Percentiles rank a stretch among this genome's conserved stretches.
Evolutionary conservation across 2,329 filamentous ascomycete species (phyloP).

Genomic region (Epichloe uncinata): DNA sequence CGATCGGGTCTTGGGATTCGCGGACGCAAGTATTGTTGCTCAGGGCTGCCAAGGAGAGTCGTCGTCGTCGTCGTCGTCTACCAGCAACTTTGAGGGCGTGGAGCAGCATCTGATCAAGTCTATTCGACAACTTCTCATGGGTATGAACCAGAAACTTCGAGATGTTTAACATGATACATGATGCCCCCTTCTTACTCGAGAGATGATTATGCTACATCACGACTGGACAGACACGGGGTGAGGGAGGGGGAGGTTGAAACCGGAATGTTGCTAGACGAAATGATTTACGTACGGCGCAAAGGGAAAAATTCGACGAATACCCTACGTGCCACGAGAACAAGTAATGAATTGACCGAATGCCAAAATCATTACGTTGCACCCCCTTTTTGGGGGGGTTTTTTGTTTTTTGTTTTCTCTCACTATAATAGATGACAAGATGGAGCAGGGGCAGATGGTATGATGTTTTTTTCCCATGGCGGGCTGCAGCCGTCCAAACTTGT

Average conservation of each 20-base stretch:
- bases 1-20: conserved; percentile 35
- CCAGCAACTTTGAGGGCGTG: conserved; percentile 24
- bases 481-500: no score
- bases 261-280: neutral
- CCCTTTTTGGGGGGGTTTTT: no score
- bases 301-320: neutral
- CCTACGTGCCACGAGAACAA: neutral
- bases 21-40: conserved; percentile 28
- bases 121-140: conserved; percentile 24
- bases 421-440: no score
- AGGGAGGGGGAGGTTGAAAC: neutral
- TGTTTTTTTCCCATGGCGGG: no score
- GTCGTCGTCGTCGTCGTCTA: neutral
- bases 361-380: neutral
- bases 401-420: no score
- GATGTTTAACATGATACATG: conserved; percentile 3
- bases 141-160: conserved; percentile 26
- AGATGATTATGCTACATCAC: no score
- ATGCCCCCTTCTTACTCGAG: no score
- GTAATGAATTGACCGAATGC: neutral
- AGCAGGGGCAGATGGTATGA: no score
- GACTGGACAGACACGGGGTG: no score
- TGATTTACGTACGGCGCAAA: neutral
- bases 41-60: conserved; percentile 19
- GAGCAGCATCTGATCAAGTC: conserved; percentile 29